Evolutionary conservation across 106 monocot genomes (phyloP).

Genomic region (Phalaenopsis equestris): DNA sequence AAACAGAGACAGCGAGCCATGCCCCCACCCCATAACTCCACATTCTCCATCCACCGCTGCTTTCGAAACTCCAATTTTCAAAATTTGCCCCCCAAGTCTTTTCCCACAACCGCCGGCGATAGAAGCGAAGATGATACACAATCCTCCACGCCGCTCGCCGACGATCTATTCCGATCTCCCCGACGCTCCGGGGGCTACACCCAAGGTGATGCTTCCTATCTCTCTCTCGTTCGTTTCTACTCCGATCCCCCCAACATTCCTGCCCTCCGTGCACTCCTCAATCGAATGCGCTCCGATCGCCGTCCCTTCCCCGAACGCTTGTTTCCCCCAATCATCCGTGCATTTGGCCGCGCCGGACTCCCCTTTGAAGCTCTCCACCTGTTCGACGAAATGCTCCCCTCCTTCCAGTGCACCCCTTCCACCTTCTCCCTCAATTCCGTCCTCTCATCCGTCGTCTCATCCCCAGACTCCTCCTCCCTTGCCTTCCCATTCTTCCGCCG

Average conservation of each 20-base stretch:
- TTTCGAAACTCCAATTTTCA: not conserved
- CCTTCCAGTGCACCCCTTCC: conserved; percentile 37
- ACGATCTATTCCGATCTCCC: conserved; percentile 22
- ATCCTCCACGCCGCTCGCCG: conserved; percentile 16
- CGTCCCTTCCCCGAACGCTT: conserved; percentile 36
- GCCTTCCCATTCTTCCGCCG: conserved; percentile 39
- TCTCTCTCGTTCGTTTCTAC: conserved; percentile 37
- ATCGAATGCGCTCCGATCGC: conserved; percentile 23
- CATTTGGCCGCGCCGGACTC: conserved; percentile 21
- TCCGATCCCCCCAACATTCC: conserved; percentile 27
- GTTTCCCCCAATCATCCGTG: conserved; percentile 47
- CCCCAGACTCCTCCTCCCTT: conserved; percentile 28
- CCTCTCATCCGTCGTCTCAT: conserved; percentile 40
- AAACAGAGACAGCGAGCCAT: not conserved
- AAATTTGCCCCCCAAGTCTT: conserved; percentile 7
- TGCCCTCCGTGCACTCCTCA: conserved; percentile 33
- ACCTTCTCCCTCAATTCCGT: conserved; percentile 47
- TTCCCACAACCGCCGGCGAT: not conserved
- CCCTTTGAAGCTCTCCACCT: conserved; percentile 49
- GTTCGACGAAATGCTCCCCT: conserved; percentile 43
- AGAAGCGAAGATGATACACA: not conserved
- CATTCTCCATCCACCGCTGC: not conserved
- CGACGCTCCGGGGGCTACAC: conserved; percentile 30
- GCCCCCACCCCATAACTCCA: not conserved
- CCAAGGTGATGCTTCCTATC: conserved; percentile 52